Evolutionary conservation across 2,329 filamentous ascomycete genomes (phyloP).

Genomic region (Alternaria viburni): DNA sequence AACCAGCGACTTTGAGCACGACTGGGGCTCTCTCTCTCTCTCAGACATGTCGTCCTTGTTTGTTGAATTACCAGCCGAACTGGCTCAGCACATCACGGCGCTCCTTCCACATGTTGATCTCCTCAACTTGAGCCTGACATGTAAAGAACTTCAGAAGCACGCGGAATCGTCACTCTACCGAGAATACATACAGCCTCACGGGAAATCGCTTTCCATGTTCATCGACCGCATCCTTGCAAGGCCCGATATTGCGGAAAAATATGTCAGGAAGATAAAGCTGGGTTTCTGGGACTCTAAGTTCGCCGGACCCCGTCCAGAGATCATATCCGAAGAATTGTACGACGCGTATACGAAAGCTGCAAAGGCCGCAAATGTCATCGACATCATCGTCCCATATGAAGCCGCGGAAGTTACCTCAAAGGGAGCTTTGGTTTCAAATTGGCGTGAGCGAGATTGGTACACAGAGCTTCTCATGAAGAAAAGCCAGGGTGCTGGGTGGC

Average conservation of each 20-base stretch:
- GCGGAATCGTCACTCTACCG: constrained; percentile 21
- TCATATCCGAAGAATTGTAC: background rate
- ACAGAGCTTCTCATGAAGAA: background rate
- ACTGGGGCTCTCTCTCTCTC: background rate
- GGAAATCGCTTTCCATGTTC: constrained; percentile 3
- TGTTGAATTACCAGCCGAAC: constrained; percentile 8
- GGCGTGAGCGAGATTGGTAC: background rate
- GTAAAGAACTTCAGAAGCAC: constrained; percentile 8
- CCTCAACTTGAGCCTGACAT: constrained; percentile 18
- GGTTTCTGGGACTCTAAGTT: constrained; percentile 1
- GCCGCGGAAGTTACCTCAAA: background rate
- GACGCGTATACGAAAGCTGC: constrained; percentile 7
- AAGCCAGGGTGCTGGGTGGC: background rate
- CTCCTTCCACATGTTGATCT: constrained; percentile 17
- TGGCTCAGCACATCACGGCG: constrained; percentile 16
- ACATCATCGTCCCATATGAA: constrained; percentile 9
- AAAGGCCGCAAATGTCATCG: constrained; percentile 13
- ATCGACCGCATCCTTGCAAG: background rate
- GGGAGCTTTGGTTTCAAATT: constrained; percentile 2
- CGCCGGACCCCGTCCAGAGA: background rate
- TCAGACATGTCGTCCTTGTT: background rate
- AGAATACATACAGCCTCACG: constrained; percentile 5
- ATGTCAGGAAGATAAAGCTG: constrained; percentile 7
- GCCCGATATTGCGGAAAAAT: constrained; percentile 5
- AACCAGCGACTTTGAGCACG: background rate